These are phyloP conservation scores for Pisolithus sp. DNA, from an alignment of 768 basidiomycete genomes.

Conservation along the genomic window DNA sequence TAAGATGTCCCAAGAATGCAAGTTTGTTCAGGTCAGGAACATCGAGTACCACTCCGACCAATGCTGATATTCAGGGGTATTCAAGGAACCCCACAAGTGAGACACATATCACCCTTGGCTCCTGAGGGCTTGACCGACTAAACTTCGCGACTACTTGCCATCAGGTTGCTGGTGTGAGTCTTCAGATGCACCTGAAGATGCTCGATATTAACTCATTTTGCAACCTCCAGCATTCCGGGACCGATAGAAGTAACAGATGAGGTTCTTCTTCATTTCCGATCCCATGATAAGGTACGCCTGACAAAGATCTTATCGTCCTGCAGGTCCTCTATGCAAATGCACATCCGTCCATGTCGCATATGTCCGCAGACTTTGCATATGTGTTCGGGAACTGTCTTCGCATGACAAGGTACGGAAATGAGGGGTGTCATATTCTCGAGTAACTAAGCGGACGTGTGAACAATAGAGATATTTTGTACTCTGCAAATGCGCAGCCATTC, in stretches of 20 bases:
- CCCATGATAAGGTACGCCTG: not conserved
- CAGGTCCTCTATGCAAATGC: slow-evolving; percentile 92
- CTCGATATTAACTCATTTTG: slow-evolving; percentile 7
- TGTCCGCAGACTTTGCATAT: slow-evolving; percentile 81
- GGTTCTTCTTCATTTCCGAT: slow-evolving; percentile 24
- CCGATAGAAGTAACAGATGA: slow-evolving; percentile 62
- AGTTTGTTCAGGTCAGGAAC: slow-evolving; percentile 18
- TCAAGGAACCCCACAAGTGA: slow-evolving; percentile 47
- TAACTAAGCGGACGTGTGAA: not conserved
- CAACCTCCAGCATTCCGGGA: slow-evolving; percentile 46
- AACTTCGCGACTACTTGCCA: slow-evolving; percentile 16
- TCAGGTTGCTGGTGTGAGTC: slow-evolving; percentile 45
- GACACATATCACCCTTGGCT: slow-evolving; percentile 8
- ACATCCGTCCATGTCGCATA: slow-evolving; percentile 83
- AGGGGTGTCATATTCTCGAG: not conserved
- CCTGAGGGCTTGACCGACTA: slow-evolving; percentile 9
- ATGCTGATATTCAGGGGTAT: not conserved
- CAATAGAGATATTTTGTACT: slow-evolving; percentile 66
- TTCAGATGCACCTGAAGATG: not conserved
- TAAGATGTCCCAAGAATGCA: slow-evolving; percentile 14
- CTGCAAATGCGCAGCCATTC: slow-evolving; percentile 81
- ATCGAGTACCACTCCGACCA: not conserved
- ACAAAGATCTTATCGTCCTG: not conserved
- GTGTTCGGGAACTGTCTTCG: slow-evolving; percentile 86
- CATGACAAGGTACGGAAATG: slow-evolving; percentile 57